Percentiles rank a stretch among this genome's conserved stretches.
phyloP scores from a whole-genome alignment of 306 rosid genomes.

The Calophaca sinica region DNA sequence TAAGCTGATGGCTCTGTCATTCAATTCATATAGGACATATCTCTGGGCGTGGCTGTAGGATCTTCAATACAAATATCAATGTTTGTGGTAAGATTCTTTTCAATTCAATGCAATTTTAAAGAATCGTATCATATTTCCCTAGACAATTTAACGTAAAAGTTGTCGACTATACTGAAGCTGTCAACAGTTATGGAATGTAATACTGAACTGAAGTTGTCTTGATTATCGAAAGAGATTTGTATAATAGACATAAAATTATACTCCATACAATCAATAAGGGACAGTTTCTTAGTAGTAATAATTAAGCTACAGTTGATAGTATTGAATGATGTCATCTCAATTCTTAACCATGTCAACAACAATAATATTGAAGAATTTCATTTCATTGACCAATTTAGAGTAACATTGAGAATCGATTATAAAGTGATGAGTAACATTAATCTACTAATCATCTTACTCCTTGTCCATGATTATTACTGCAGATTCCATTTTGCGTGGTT shows the following conservation, averaged over 20 bases:
- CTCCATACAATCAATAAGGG: too few species aligned
- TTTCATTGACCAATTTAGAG: not conserved
- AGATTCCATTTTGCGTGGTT: slow-evolving; percentile 78
- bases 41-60: slow-evolving; percentile 74
- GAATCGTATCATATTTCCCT: not conserved
- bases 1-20: not conserved
- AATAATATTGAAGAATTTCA: too few species aligned
- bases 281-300: too few species aligned
- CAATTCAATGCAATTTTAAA: not conserved
- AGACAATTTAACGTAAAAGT: too few species aligned
- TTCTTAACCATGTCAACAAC: too few species aligned
- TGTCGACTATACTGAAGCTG: too few species aligned
- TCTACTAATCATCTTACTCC: not conserved
- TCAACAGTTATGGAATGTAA: too few species aligned
- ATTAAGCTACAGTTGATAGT: too few species aligned
- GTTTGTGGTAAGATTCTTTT: slow-evolving; percentile 63
- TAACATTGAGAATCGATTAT: not conserved
- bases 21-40: slow-evolving; percentile 59
- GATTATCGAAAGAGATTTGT: too few species aligned
- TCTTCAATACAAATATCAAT: slow-evolving; percentile 77
- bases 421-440: not conserved
- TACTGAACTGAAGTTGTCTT: too few species aligned
- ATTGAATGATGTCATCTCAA: too few species aligned
- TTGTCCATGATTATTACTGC: slow-evolving; percentile 39
- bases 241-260: too few species aligned